These are phyloP conservation scores for Corymbia calophylla DNA, from an alignment of 441 rosid genomes.

Conservation along the genomic window DNA sequence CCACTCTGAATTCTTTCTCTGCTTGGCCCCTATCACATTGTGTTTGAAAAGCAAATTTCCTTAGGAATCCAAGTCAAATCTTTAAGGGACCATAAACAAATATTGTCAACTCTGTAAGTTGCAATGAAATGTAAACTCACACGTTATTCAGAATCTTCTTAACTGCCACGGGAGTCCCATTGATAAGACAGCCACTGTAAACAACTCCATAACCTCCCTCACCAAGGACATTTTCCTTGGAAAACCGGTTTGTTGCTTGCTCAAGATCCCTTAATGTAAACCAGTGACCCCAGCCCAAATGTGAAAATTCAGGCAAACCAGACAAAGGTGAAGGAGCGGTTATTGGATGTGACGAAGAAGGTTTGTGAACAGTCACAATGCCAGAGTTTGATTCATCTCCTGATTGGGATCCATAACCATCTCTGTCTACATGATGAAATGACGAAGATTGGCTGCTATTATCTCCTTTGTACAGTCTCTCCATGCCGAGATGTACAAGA, in stretches of 20 bases:
- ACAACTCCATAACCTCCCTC: conserved; percentile 98
- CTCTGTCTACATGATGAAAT: conserved; percentile 62
- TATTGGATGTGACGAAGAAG: conserved; percentile 49
- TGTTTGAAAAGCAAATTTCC: not conserved
- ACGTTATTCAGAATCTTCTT: conserved; percentile 82
- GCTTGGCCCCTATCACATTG: conserved; percentile 74
- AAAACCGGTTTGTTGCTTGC: conserved; percentile 77
- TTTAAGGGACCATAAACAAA: not conserved
- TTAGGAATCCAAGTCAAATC: not conserved
- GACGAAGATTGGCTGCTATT: conserved; percentile 63
- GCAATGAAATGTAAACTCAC: conserved; percentile 36
- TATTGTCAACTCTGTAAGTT: not conserved
- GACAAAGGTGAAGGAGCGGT: conserved; percentile 77
- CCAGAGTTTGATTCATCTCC: conserved; percentile 95
- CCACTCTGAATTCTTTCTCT: conserved; percentile 89
- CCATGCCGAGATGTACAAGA: conserved; percentile 63
- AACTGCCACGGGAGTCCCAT: conserved; percentile 81
- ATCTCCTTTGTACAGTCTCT: conserved; percentile 53
- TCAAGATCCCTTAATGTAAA: conserved; percentile 94
- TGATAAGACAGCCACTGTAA: conserved; percentile 63
- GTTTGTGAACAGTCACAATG: conserved; percentile 32
- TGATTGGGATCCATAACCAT: conserved; percentile 54
- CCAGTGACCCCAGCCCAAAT: conserved; percentile 99
- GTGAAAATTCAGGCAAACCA: conserved; percentile 83
- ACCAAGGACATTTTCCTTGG: conserved; percentile 81